phyloP scores from a whole-genome alignment of 306 rosid species.

The Begonia fuchsioides region DNA sequence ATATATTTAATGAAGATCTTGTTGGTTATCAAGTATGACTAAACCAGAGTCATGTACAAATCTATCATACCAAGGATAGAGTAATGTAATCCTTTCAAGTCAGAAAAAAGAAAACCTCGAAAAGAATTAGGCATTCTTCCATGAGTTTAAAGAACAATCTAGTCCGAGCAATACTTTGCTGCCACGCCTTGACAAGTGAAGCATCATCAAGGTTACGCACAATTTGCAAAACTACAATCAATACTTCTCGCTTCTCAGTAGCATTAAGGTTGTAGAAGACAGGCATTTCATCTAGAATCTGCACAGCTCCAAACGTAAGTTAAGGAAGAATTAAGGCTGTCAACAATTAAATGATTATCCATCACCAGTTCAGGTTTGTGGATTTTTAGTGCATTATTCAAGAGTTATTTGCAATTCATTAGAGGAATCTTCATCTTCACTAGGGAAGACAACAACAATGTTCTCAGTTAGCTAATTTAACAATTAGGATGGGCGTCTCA shows the following conservation, averaged over 20 bases:
- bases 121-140: slow-evolving; percentile 80
- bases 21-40: too few relatives aligned
- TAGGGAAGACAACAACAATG: too few relatives aligned
- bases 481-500: too few relatives aligned
- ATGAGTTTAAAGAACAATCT: slow-evolving; percentile 95
- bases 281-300: slow-evolving; percentile 98
- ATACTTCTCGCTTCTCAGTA: slow-evolving; percentile 88
- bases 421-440: too few relatives aligned
- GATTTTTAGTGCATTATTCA: too few relatives aligned
- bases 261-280: slow-evolving; percentile 87
- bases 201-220: slow-evolving; percentile 90
- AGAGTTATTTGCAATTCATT: too few relatives aligned
- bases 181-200: slow-evolving; percentile 94
- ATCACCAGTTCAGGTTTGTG: too few relatives aligned
- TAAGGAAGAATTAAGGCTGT: not conserved
- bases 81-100: not conserved
- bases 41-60: too few relatives aligned
- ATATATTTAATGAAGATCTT: not conserved
- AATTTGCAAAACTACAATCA: slow-evolving; percentile 74
- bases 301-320: slow-evolving; percentile 19
- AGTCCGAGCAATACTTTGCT: slow-evolving; percentile 88
- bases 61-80: too few relatives aligned
- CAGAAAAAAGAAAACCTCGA: slow-evolving; percentile 52
- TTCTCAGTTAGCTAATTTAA: too few relatives aligned
- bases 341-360: too few relatives aligned